phyloP scores from a whole-genome alignment of 169 alveolate species.

The Cyclospora cayetanensis region DNA sequence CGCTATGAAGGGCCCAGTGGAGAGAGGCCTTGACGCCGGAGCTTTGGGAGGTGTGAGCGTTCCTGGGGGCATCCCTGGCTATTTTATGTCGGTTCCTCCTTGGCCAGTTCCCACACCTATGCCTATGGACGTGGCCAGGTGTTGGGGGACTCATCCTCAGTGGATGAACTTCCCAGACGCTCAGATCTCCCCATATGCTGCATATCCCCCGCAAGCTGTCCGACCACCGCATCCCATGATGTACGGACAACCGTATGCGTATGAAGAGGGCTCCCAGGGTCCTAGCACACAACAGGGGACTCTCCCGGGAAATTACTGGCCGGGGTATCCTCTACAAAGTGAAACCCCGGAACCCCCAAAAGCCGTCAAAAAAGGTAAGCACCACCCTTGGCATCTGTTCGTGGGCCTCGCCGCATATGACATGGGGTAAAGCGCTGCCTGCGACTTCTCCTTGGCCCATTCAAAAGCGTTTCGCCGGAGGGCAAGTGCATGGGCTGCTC shows the following conservation, averaged over 20 bases:
- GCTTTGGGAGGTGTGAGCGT: slow-evolving; percentile 45
- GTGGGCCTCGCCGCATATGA: too few relatives aligned
- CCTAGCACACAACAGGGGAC: neutral
- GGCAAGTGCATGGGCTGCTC: too few relatives aligned
- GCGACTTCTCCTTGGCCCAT: too few relatives aligned
- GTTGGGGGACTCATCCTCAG: slow-evolving; percentile 16
- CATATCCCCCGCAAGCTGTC: slow-evolving; percentile 33
- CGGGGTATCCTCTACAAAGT: slow-evolving; percentile 18
- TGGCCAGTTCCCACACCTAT: slow-evolving; percentile 64
- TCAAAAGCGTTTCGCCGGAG: too few relatives aligned
- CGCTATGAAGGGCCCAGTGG: neutral
- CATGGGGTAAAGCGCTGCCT: too few relatives aligned
- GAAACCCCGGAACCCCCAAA: too few relatives aligned
- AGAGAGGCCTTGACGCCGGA: slow-evolving; percentile 28
- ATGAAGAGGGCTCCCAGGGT: neutral
- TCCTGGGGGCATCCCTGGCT: slow-evolving; percentile 62
- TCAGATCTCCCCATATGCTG: slow-evolving; percentile 54
- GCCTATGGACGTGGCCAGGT: slow-evolving; percentile 41
- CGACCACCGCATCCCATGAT: slow-evolving; percentile 6
- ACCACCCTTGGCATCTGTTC: too few relatives aligned
- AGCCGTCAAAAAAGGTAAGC: too few relatives aligned
- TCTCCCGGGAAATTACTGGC: neutral
- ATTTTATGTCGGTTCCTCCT: slow-evolving; percentile 48
- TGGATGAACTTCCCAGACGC: neutral
- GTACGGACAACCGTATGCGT: neutral